Base-by-base conservation (phyloP, 192 early-diverging fungal genomes). In the Pilobolus umbonatus region DNA sequence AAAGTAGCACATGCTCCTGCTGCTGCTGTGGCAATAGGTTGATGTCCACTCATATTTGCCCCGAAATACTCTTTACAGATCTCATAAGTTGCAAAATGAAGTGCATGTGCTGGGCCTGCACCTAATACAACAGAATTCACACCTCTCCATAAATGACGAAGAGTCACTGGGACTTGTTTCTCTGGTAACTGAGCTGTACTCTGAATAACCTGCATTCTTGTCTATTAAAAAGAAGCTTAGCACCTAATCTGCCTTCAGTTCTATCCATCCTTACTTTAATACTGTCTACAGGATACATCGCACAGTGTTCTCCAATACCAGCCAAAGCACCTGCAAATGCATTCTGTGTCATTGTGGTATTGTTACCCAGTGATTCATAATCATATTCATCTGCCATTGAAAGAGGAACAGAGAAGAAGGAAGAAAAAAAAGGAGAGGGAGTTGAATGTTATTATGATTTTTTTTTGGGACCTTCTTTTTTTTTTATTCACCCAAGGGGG, bases 31-130 rank as follows among this genome's bases (percentile, higher is more conserved):
- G 87, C 80, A 47, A 85, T 80, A 21, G 88, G 11, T 2, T 74
- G 72, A 39, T 82, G 83, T 35, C 81, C 76, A 32, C 38, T 22
- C 14, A 66, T 68, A 38, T 82, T 82, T 4, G 69, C 81, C 11
- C 81, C 81, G 58, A 94, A 87, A 14, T 80, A 48, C 35, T 88
- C 79, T 73, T 96, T 98, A 57, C 85, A 89, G 28, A 87, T 79
- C 68, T 98, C 96, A 73, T 98, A 98, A 2, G 87, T 87, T 11
- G 88, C 93, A 80, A 96, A 98, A 57, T 95, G 92, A 17, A 98
- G 75, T 0, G 96, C 96, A 61, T 98, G 96, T 5, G 94, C 90
- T 3, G 96, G 96, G 0, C 96, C 96, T 4, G 93, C 92, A 11
- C 94, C 94, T 53, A 96, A 54, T 14, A 96, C 83, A 3, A 98